phyloP scores from a whole-genome alignment of 2,329 filamentous ascomycete genomes.

The Verticillium zaregamsianum region DNA sequence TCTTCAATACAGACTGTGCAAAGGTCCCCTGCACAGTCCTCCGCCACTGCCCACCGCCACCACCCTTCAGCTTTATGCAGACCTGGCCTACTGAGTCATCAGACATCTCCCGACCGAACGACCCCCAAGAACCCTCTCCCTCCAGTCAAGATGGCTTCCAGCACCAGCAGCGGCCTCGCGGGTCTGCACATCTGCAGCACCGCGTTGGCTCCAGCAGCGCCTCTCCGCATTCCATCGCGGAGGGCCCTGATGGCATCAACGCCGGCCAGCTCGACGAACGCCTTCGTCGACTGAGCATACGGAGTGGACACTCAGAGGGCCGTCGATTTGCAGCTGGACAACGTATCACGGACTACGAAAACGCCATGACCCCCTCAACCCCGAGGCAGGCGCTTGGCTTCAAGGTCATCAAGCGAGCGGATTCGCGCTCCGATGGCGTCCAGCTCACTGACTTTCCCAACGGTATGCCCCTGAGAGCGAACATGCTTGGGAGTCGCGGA shows the following conservation, averaged over 20 bases:
- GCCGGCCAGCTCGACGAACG: constrained; percentile 42
- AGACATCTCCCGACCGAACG: constrained; percentile 34
- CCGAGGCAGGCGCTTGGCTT: constrained; percentile 48
- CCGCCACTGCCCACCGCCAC: constrained; percentile 23
- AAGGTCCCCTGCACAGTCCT: constrained; percentile 45
- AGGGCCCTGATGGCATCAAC: constrained; percentile 28
- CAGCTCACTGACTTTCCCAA: constrained; percentile 67
- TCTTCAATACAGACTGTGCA: constrained; percentile 43
- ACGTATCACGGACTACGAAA: constrained; percentile 58
- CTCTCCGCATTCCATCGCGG: constrained; percentile 30
- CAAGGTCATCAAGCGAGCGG: constrained; percentile 48
- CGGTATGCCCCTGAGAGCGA: constrained; percentile 51
- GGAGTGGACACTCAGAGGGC: constrained; percentile 16
- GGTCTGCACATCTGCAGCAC: constrained; percentile 26
- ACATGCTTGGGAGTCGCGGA: not conserved
- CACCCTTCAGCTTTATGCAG: constrained; percentile 59
- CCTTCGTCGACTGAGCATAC: constrained; percentile 48
- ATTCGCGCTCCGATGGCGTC: constrained; percentile 31
- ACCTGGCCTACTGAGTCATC: constrained; percentile 47
- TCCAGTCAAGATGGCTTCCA: constrained; percentile 55
- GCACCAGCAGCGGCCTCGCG: constrained; percentile 38
- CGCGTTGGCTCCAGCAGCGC: constrained; percentile 27
- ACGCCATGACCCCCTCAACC: constrained; percentile 44
- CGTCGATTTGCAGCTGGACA: constrained; percentile 36
- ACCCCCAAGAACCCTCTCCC: constrained; percentile 24